Evolutionary conservation across 2,329 filamentous ascomycete genomes (phyloP).

Genomic region (Trichoderma sp.): DNA sequence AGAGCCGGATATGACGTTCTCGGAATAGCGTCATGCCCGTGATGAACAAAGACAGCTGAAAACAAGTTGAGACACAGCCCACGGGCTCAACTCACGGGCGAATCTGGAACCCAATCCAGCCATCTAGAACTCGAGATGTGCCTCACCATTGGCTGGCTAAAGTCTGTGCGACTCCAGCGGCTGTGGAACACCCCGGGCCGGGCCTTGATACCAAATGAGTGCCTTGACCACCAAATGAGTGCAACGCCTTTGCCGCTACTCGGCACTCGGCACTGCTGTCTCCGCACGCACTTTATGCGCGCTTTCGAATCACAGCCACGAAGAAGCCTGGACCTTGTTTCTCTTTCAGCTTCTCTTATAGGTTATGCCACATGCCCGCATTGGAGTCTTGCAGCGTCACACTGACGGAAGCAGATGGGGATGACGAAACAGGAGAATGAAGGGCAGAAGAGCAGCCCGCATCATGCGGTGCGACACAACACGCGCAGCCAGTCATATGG

Average conservation of each 20-base stretch:
- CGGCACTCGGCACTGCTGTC: slow-evolving; percentile 6
- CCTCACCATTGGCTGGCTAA: not conserved
- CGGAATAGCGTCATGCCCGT: not conserved
- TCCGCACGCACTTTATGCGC: slow-evolving; percentile 8
- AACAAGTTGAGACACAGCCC: not conserved
- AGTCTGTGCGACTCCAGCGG: not conserved
- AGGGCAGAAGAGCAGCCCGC: not conserved
- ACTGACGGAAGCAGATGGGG: slow-evolving; percentile 6
- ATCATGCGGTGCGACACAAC: slow-evolving; percentile 4
- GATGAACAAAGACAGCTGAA: not conserved
- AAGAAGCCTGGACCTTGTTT: not conserved
- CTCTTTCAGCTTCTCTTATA: not conserved
- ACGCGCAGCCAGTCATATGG: not conserved
- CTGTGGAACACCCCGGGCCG: not conserved
- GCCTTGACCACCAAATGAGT: not conserved
- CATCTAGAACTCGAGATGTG: not conserved
- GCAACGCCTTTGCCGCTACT: slow-evolving; percentile 1
- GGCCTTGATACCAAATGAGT: not conserved
- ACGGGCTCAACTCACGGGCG: not conserved
- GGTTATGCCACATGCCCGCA: not conserved
- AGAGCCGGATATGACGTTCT: not conserved
- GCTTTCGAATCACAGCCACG: not conserved
- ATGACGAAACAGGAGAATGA: not conserved
- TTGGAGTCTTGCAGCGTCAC: not conserved
- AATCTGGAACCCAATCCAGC: not conserved